phyloP scores from a whole-genome alignment of 2,329 filamentous ascomycete genomes.

The Aulographum hederae region DNA sequence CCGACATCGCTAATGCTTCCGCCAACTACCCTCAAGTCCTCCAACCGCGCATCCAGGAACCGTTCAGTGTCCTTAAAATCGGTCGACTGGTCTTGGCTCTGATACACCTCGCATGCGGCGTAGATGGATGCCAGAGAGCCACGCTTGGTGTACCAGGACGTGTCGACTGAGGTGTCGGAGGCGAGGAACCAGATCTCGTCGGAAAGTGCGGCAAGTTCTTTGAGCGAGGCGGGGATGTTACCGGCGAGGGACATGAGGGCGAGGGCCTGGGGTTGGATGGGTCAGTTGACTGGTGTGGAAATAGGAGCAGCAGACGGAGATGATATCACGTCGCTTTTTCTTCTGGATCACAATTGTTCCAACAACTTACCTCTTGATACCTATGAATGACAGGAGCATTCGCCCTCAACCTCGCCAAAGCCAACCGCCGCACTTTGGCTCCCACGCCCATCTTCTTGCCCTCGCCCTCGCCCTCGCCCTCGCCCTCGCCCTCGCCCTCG shows the following conservation, averaged over 20 bases:
- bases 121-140: constrained; percentile 46
- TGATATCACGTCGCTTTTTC: not conserved
- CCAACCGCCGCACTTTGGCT: constrained; percentile 49
- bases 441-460: constrained; percentile 21
- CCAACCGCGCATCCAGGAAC: constrained; percentile 60
- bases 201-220: constrained; percentile 63
- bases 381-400: constrained; percentile 51
- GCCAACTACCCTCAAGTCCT: constrained; percentile 47
- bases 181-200: constrained; percentile 87
- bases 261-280: constrained; percentile 42
- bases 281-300: constrained; percentile 5
- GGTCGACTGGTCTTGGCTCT: constrained; percentile 69
- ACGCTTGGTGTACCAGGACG: constrained; percentile 70
- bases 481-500: constrained; percentile 9
- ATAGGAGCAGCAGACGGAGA: constrained; percentile 2
- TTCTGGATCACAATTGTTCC: constrained; percentile 1
- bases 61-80: constrained; percentile 60
- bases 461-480: constrained; percentile 18
- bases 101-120: constrained; percentile 65
- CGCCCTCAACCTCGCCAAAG: constrained; percentile 58
- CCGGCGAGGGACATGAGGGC: constrained; percentile 76
- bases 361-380: constrained; percentile 63
- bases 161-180: constrained; percentile 65
- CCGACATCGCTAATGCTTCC: constrained; percentile 43
- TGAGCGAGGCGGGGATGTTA: constrained; percentile 56